Evolutionary conservation across 2,329 filamentous ascomycete genomes (phyloP).

Genomic region (Scedosporium aurantiacum): DNA sequence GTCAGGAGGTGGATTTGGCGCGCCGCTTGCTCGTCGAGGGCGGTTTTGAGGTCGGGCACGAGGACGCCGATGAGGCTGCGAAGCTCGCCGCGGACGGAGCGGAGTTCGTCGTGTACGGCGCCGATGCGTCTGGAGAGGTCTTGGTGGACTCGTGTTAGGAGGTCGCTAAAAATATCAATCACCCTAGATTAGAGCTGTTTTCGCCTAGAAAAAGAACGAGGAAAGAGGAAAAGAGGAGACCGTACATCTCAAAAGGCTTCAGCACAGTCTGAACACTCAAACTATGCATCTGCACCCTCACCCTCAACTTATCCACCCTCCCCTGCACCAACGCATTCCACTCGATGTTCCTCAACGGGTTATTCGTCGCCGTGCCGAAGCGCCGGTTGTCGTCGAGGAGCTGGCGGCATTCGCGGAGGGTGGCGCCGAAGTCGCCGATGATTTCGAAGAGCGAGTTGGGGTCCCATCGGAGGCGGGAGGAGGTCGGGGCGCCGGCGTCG

Average conservation of each 20-base stretch:
- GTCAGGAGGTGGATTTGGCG: conserved; percentile 8
- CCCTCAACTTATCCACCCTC: conserved; percentile 19
- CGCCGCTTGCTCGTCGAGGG: conserved; percentile 9
- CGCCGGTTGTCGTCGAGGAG: conserved; percentile 19
- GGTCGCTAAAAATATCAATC: conserved; percentile 15
- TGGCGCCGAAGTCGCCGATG: conserved; percentile 20
- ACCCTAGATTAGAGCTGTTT: background rate
- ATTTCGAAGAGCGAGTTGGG: conserved; percentile 13
- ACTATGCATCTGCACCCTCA: conserved; percentile 22
- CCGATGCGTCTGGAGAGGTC: conserved; percentile 10
- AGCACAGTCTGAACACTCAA: conserved; percentile 21
- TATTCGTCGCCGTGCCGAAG: conserved; percentile 15
- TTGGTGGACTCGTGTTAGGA: conserved; percentile 18
- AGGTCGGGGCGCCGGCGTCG: conserved; percentile 9
- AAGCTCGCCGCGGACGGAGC: conserved; percentile 10
- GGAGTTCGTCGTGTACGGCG: conserved; percentile 12
- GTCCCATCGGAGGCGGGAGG: conserved; percentile 12
- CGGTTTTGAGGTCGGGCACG: conserved; percentile 12
- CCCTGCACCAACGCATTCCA: conserved; percentile 25
- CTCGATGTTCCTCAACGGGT: conserved; percentile 20
- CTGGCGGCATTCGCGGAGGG: conserved; percentile 20
- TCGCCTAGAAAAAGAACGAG: background rate
- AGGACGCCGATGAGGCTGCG: conserved; percentile 13
- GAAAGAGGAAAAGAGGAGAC: conserved; percentile 7
- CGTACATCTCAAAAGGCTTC: conserved; percentile 26